phyloP scores from a whole-genome alignment of 2,329 filamentous ascomycete species.

The Simplicillium sp. region DNA sequence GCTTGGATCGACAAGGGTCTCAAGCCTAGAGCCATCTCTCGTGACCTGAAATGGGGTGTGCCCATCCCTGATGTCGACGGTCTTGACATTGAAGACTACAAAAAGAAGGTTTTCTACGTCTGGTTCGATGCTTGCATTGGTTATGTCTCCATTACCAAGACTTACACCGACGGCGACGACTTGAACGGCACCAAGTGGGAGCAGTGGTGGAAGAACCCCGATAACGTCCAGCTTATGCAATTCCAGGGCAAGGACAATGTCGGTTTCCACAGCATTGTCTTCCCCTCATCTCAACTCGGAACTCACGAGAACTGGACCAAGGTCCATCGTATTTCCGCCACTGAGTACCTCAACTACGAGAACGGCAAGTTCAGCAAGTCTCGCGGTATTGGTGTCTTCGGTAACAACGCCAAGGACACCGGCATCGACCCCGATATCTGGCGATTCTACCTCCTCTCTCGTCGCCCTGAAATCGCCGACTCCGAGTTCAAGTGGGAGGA shows the following conservation, averaged over 20 bases:
- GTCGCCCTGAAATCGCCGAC: conserved; percentile 76
- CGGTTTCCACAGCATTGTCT: conserved; percentile 74
- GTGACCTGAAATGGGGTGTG: conserved; percentile 85
- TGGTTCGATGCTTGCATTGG: conserved; percentile 92
- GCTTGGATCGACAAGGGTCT: conserved; percentile 78
- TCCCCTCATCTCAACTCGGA: conserved; percentile 79
- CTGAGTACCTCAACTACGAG: conserved; percentile 81
- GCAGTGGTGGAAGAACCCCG: conserved; percentile 87
- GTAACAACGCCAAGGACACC: conserved; percentile 79
- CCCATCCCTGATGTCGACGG: conserved; percentile 41
- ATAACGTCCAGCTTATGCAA: conserved; percentile 82
- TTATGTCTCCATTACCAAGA: conserved; percentile 90
- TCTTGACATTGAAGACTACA: conserved; percentile 43
- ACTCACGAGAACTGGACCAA: conserved; percentile 82
- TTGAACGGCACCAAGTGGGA: conserved; percentile 62
- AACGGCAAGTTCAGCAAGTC: conserved; percentile 91
- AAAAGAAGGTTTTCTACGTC: conserved; percentile 74
- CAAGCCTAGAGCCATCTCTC: conserved; percentile 78
- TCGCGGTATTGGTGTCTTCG: conserved; percentile 81
- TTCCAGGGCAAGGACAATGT: conserved; percentile 78
- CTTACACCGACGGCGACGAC: conserved; percentile 57
- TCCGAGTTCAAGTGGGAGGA: conserved; percentile 83
- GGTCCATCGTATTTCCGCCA: conserved; percentile 79
- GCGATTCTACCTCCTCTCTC: conserved; percentile 82
- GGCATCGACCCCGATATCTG: conserved; percentile 82